A percentile compares a stretch with the other conserved stretches of the same genome.
Evolutionary conservation across 1,284 basidiomycete species (phyloP).

Genomic region (Tilletia walkeri): DNA sequence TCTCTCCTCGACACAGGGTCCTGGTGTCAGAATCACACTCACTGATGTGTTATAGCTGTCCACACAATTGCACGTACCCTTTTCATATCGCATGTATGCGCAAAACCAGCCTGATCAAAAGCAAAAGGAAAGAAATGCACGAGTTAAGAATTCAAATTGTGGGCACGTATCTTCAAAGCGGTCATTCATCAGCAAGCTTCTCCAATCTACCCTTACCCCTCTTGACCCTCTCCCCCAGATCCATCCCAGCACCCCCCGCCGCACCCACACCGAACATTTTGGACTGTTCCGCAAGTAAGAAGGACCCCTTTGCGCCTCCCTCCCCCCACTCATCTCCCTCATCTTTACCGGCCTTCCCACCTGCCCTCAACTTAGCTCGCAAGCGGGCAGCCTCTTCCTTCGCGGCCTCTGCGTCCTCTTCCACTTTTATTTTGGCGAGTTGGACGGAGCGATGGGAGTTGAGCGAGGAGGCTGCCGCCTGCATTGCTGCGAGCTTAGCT

Average conservation of each 20-base stretch:
- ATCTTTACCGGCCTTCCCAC: constrained; percentile 14
- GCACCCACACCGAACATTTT: constrained; percentile 37
- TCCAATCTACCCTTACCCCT: constrained; percentile 35
- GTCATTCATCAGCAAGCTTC: constrained; percentile 26
- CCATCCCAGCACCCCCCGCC: constrained; percentile 18
- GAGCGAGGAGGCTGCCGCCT: constrained; percentile 68
- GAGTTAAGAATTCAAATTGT: neutral
- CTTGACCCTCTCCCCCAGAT: constrained; percentile 39
- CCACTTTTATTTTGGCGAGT: constrained; percentile 35
- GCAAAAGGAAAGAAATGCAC: too few relatives aligned
- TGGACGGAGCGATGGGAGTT: constrained; percentile 62
- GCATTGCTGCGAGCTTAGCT: constrained; percentile 82
- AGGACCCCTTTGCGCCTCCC: constrained; percentile 39
- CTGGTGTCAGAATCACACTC: constrained; percentile 68
- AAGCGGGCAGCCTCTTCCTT: constrained; percentile 34
- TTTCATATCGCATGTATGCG: too few relatives aligned
- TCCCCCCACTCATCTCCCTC: constrained; percentile 21
- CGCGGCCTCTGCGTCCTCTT: constrained; percentile 34
- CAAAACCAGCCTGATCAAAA: too few relatives aligned
- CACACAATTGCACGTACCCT: too few relatives aligned
- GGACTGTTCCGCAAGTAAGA: constrained; percentile 46
- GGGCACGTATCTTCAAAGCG: neutral
- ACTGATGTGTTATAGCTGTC: constrained; percentile 32
- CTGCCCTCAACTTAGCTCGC: constrained; percentile 33
- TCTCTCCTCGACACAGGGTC: constrained; percentile 80